These are phyloP conservation scores for Teratosphaeria gauchensis DNA, from an alignment of 2,329 filamentous ascomycete genomes.

Conservation along the genomic window DNA sequence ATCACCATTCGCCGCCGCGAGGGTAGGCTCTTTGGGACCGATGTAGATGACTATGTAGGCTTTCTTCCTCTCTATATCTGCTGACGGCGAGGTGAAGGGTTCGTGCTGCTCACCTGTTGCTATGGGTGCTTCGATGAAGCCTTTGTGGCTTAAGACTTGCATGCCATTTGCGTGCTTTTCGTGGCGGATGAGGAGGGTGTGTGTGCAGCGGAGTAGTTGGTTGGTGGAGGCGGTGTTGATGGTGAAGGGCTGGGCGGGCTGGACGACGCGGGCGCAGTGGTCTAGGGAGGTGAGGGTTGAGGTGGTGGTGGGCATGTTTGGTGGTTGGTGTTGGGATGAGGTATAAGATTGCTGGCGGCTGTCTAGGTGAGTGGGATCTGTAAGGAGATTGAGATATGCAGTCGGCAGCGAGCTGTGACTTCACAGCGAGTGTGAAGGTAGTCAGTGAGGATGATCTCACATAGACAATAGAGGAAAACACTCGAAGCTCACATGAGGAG, in stretches of 20 bases:
- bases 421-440: background rate
- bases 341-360: background rate
- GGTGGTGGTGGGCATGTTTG: background rate
- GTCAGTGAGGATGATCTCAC: background rate
- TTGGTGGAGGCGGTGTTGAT: background rate
- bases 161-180: background rate
- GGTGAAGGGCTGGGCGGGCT: background rate
- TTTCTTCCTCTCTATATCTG: background rate
- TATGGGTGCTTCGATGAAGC: background rate
- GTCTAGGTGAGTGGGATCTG: background rate
- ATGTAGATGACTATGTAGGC: background rate
- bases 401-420: background rate
- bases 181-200: background rate
- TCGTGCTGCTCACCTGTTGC: background rate
- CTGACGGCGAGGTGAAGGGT: background rate
- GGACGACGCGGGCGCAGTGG: background rate
- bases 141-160: background rate
- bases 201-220: background rate
- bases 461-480: background rate
- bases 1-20: background rate
- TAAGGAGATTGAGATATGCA: background rate
- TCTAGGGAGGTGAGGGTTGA: background rate
- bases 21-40: background rate
- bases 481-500: background rate
- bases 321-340: background rate